Conservation (phyloP, 371 early-diverging fungal species). For the Zychaea mexicana region DNA sequence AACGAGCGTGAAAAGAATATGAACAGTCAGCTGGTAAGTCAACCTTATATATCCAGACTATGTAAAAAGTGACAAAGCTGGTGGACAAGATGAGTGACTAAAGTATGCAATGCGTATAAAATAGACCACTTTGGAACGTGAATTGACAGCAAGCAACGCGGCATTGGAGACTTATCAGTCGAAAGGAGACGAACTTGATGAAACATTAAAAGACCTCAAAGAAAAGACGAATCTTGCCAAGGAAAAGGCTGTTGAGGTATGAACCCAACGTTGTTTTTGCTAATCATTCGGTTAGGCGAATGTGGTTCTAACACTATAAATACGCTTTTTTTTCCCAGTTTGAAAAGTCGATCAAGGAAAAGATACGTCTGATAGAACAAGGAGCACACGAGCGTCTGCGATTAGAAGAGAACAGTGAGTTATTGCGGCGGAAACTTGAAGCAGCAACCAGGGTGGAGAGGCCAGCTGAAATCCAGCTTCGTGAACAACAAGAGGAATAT, state of each 20-base stretch:
- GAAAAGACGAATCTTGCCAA: conserved; percentile 33
- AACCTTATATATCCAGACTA: no score
- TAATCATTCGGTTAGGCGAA: no score
- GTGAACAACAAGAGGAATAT: conserved; percentile 48
- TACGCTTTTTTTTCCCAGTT: conserved; percentile 30
- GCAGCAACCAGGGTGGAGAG: conserved; percentile 49
- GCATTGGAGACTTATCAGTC: conserved; percentile 53
- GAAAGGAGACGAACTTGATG: conserved; percentile 41
- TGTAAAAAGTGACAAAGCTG: no score
- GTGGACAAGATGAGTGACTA: no score
- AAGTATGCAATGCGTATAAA: no score
- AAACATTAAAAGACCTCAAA: conserved; percentile 40
- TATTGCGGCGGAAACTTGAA: conserved; percentile 60
- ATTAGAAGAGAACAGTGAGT: conserved; percentile 56
- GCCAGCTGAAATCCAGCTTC: conserved; percentile 54
- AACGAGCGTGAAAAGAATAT: conserved; percentile 15
- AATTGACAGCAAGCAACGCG: conserved; percentile 44
- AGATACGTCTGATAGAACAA: conserved; percentile 56
- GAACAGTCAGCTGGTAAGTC: conserved; percentile 11
- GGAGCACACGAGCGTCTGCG: conserved; percentile 56
- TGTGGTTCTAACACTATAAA: not conserved
- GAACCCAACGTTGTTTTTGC: no score
- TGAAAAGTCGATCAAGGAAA: conserved; percentile 57
- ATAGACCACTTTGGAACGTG: conserved; percentile 39
- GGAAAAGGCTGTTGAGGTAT: conserved; percentile 51